These are phyloP conservation scores for Hanseniaspora guilliermondii DNA, from an alignment of 805 yeast genomes.

Conservation along the genomic window DNA sequence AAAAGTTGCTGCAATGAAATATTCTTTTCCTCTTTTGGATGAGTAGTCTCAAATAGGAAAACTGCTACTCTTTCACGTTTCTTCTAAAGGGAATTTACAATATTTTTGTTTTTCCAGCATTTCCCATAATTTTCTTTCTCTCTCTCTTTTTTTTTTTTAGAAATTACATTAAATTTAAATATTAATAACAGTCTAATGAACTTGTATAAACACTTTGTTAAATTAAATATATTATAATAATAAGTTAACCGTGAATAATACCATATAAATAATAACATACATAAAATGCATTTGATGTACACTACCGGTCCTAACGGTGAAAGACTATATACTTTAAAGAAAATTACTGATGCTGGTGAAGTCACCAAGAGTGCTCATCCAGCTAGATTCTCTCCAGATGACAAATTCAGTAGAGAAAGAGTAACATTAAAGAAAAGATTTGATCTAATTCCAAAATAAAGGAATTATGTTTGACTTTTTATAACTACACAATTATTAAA, in stretches of 20 bases:
- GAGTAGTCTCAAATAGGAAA: too few species aligned
- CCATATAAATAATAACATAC: background rate
- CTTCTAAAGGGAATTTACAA: too few species aligned
- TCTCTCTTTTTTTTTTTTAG: too few species aligned
- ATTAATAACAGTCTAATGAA: too few species aligned
- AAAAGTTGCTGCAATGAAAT: too few species aligned
- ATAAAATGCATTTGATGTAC: conserved; percentile 94
- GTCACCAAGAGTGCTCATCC: conserved; percentile 99
- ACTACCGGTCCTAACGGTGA: conserved; percentile 89
- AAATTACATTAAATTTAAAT: too few species aligned
- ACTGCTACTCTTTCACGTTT: too few species aligned
- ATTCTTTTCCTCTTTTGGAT: too few species aligned
- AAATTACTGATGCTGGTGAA: conserved; percentile 71
- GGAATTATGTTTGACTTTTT: background rate
- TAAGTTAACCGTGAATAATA: background rate
- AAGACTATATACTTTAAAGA: conserved; percentile 84
- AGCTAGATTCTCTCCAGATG: conserved; percentile 98
- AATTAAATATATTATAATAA: too few species aligned
- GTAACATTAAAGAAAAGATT: conserved; percentile 93
- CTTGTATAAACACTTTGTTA: too few species aligned
- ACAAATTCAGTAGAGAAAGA: conserved; percentile 97
- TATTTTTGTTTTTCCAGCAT: too few species aligned
- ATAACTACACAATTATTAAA: background rate
- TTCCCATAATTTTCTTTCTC: too few species aligned
- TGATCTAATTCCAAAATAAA: conserved; percentile 61